These are phyloP conservation scores for Aureobasidium musti DNA, from an alignment of 2,329 filamentous ascomycete genomes.

Conservation along the genomic window DNA sequence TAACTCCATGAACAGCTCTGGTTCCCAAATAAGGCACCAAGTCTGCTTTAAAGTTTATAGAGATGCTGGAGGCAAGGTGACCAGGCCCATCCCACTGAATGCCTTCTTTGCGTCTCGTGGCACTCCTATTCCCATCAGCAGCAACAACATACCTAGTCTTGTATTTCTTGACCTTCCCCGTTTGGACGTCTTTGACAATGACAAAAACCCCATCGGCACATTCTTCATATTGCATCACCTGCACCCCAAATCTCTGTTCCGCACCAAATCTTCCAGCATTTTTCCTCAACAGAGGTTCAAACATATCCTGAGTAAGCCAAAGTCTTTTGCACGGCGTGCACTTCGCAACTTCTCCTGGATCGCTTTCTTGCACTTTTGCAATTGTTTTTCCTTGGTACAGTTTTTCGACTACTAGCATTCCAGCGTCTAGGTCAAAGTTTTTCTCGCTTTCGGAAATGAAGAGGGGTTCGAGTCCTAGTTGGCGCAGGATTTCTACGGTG, in stretches of 20 bases:
- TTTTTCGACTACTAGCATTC: constrained; percentile 34
- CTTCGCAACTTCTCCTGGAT: constrained; percentile 30
- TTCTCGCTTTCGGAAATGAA: constrained; percentile 32
- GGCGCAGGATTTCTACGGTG: constrained; percentile 35
- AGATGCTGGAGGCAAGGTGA: constrained; percentile 32
- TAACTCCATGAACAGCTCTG: constrained; percentile 33
- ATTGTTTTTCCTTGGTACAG: constrained; percentile 32
- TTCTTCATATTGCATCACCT: constrained; percentile 33
- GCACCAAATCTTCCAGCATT: constrained; percentile 33
- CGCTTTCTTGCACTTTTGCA: constrained; percentile 18
- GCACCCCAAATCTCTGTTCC: constrained; percentile 30
- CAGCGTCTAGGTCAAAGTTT: constrained; percentile 35
- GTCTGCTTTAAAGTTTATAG: constrained; percentile 36
- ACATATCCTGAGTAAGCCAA: constrained; percentile 36
- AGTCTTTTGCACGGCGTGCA: constrained; percentile 32
- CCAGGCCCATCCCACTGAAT: constrained; percentile 33
- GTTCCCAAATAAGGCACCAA: constrained; percentile 16
- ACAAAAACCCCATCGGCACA: constrained; percentile 32
- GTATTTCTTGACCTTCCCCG: constrained; percentile 17
- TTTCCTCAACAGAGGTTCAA: constrained; percentile 34
- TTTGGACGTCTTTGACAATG: constrained; percentile 28
- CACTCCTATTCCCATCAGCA: constrained; percentile 32
- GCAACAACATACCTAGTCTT: constrained; percentile 33
- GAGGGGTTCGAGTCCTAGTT: constrained; percentile 34
- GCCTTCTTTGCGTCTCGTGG: constrained; percentile 30